Percentiles rank a stretch among this genome's conserved stretches.
phyloP scores from a whole-genome alignment of 768 basidiomycete genomes.

The Asterophora parasitica region DNA sequence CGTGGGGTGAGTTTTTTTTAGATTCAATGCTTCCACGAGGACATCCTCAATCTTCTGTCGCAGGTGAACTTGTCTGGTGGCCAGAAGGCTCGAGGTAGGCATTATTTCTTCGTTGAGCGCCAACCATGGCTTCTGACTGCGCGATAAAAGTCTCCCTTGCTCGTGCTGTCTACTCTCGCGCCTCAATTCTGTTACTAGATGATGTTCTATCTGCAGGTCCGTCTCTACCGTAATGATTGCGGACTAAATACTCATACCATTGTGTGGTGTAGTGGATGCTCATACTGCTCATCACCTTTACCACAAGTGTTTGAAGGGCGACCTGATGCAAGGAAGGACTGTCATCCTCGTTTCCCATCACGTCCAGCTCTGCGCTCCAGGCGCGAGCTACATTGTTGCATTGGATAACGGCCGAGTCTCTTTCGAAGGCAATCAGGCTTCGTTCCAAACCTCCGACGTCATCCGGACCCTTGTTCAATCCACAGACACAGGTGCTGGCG shows the following conservation, averaged over 20 bases:
- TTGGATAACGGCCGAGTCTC: slow-evolving; percentile 77
- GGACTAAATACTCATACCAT: too few species aligned
- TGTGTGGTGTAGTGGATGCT: slow-evolving; percentile 61
- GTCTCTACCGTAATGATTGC: slow-evolving; percentile 5
- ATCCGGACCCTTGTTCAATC: slow-evolving; percentile 66
- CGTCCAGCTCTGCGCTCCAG: slow-evolving; percentile 80
- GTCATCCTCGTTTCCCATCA: slow-evolving; percentile 94
- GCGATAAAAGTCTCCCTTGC: slow-evolving; percentile 57
- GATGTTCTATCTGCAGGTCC: slow-evolving; percentile 64
- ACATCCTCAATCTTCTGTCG: too few species aligned
- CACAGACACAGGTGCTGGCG: slow-evolving; percentile 20
- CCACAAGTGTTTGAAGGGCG: slow-evolving; percentile 77
- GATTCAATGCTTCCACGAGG: too few species aligned
- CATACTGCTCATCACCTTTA: slow-evolving; percentile 91
- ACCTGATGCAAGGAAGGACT: slow-evolving; percentile 76
- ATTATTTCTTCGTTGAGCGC: background rate
- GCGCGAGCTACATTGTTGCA: slow-evolving; percentile 77
- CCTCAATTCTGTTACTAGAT: slow-evolving; percentile 76
- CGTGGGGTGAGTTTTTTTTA: slow-evolving; percentile 54
- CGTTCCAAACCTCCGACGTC: slow-evolving; percentile 64
- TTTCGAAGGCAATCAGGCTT: slow-evolving; percentile 63
- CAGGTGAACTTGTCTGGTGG: slow-evolving; percentile 55
- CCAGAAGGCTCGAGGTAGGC: slow-evolving; percentile 59
- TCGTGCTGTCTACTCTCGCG: slow-evolving; percentile 86
- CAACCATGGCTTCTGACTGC: background rate